Base-by-base conservation (phyloP, 2,329 filamentous ascomycete species). In the Myriangium duriaei region DNA sequence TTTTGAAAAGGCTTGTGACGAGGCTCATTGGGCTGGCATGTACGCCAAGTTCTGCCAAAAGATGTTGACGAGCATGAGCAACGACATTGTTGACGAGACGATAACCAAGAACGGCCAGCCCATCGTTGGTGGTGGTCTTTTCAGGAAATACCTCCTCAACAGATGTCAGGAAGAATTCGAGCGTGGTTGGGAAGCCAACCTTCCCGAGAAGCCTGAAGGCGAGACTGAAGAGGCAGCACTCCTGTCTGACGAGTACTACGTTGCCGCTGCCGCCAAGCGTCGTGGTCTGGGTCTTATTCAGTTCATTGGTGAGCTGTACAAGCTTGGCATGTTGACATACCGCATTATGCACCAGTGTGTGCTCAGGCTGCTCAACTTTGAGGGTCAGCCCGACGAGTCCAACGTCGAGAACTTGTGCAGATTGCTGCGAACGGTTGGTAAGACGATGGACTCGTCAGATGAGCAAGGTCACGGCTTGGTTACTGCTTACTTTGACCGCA, bases 331-430 rank as follows among this genome's bases (percentile, higher is more conserved):
- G 91, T 74, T 98, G 61, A 98, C 91, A 44, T 84, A 95, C 61
- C 83, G 88, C 59, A 98, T 98, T 64, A 98, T 98, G 91, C 88
- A 98, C 68, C 85, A 95, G 63, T 98, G 91, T 72, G 86, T 98
- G 17, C 80, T 86, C 67, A 94, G 93, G 64, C 74, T 98, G 46
- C 83, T 98, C 49, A 88, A 98, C 64, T 96, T 92, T 62, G 81
- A 88, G 55, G 86, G 84, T 45, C 68, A 85, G 44, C 91, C 91
- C 31, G 91, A 98, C 51, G 91, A 98, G 64, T 83, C 88, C 38
- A 87, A 95, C 60, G 81, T 98, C 43, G 91, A 98, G 70, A 93
- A 85, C 49, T 76, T 98, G 61, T 86, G 80, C 52, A 95, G 92
- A 65, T 72, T 98, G 46, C 74, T 98, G 44, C 78, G 81, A 49